These are phyloP conservation scores for Paecilomyces dactylethromorphus DNA, from an alignment of 2,329 filamentous ascomycete genomes.

Conservation along the genomic window DNA sequence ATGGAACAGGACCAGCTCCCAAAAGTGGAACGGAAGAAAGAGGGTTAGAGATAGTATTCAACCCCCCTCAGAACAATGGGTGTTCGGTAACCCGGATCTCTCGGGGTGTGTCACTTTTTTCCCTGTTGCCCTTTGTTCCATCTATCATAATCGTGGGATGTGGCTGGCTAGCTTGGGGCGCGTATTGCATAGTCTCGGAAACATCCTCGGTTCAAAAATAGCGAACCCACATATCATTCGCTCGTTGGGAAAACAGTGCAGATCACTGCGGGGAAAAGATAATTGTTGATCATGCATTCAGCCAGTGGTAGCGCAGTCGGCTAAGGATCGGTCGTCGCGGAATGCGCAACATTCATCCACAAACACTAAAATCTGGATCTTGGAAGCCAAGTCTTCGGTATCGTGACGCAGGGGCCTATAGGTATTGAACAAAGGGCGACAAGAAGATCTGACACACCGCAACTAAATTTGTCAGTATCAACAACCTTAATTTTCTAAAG, in stretches of 20 bases:
- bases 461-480: too few species aligned
- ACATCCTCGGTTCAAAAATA: not conserved
- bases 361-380: not conserved
- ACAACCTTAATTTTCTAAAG: too few species aligned
- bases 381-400: too few species aligned
- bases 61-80: not conserved
- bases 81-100: not conserved
- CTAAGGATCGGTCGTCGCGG: not conserved
- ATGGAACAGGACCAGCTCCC: not conserved
- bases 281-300: not conserved
- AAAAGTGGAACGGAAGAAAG: not conserved
- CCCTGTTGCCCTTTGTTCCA: not conserved
- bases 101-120: not conserved
- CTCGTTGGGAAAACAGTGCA: not conserved
- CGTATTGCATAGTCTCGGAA: not conserved
- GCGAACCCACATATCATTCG: not conserved
- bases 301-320: not conserved
- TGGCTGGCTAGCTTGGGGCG: not conserved
- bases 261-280: not conserved
- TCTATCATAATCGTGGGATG: not conserved
- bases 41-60: not conserved
- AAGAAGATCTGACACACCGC: too few species aligned
- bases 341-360: not conserved
- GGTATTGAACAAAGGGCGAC: too few species aligned
- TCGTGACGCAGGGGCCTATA: too few species aligned